phyloP scores from a whole-genome alignment of 1,139 yeast species.

The Taiozyma onychis region DNA sequence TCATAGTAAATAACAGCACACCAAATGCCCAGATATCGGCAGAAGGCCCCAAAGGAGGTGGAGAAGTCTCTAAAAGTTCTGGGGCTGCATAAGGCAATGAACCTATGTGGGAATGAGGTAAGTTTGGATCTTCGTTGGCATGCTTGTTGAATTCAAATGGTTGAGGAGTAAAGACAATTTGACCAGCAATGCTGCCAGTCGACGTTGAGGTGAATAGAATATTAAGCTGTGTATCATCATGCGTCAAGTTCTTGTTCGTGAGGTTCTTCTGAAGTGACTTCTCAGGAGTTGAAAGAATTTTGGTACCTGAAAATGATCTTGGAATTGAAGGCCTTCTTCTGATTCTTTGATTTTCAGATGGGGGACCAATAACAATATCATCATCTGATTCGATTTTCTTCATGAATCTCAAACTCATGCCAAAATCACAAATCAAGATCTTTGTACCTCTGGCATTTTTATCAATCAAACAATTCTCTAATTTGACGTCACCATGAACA shows the following conservation, averaged over 20 bases:
- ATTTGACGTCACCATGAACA: constrained; percentile 85
- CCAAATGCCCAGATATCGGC: constrained; percentile 94
- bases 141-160: constrained; percentile 7
- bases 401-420: constrained; percentile 50
- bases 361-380: constrained; percentile 4
- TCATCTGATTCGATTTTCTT: constrained; percentile 27
- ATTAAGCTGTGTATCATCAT: constrained; percentile 26
- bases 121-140: constrained; percentile 15
- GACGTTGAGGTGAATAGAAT: background rate
- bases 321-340: constrained; percentile 30
- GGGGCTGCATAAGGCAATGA: constrained; percentile 93
- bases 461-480: constrained; percentile 75
- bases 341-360: constrained; percentile 3
- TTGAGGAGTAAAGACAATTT: constrained; percentile 7
- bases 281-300: constrained; percentile 10
- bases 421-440: constrained; percentile 76
- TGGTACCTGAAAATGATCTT: constrained; percentile 39
- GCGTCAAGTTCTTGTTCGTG: constrained; percentile 21
- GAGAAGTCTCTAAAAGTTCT: constrained; percentile 62
- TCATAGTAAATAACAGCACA: constrained; percentile 65
- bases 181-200: background rate
- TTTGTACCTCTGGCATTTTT: constrained; percentile 27
- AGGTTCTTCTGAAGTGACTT: constrained; percentile 20
- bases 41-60: constrained; percentile 65
- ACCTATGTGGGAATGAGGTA: constrained; percentile 72